Conservation (phyloP, 768 basidiomycete species). For the Boletellus emodensis region DNA sequence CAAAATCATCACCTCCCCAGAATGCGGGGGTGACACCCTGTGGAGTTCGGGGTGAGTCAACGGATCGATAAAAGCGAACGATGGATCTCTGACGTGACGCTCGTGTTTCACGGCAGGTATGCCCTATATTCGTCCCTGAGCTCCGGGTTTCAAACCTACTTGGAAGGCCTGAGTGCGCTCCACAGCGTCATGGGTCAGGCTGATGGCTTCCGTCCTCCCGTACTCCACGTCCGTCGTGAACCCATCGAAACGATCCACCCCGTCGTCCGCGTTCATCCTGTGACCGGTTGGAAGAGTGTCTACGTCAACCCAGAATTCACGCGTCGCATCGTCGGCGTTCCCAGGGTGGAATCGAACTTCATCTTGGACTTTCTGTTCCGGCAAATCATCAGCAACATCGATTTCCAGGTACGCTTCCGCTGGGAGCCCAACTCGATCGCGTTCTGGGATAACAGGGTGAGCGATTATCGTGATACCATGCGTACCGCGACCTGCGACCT, state of each 20-base stretch:
- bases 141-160: slow-evolving; percentile 66
- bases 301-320: slow-evolving; percentile 86
- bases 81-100: slow-evolving; percentile 5
- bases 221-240: slow-evolving; percentile 65
- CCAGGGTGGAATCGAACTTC: slow-evolving; percentile 77
- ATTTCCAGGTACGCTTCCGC: slow-evolving; percentile 72
- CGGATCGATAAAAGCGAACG: background rate
- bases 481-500: background rate
- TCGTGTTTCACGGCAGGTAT: slow-evolving; percentile 42
- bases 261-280: slow-evolving; percentile 79
- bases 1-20: slow-evolving; percentile 66
- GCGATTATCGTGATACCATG: background rate
- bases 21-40: slow-evolving; percentile 73
- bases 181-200: slow-evolving; percentile 79
- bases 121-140: slow-evolving; percentile 83
- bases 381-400: slow-evolving; percentile 65
- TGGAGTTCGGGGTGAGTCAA: slow-evolving; percentile 69
- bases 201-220: slow-evolving; percentile 66
- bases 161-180: slow-evolving; percentile 68
- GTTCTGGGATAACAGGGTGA: slow-evolving; percentile 85
- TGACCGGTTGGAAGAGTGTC: slow-evolving; percentile 79
- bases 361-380: slow-evolving; percentile 68
- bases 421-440: slow-evolving; percentile 77
- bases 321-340: slow-evolving; percentile 70
- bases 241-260: slow-evolving; percentile 72